phyloP scores from a whole-genome alignment of 139 green algal species.

The Coccomyxa sp. region DNA sequence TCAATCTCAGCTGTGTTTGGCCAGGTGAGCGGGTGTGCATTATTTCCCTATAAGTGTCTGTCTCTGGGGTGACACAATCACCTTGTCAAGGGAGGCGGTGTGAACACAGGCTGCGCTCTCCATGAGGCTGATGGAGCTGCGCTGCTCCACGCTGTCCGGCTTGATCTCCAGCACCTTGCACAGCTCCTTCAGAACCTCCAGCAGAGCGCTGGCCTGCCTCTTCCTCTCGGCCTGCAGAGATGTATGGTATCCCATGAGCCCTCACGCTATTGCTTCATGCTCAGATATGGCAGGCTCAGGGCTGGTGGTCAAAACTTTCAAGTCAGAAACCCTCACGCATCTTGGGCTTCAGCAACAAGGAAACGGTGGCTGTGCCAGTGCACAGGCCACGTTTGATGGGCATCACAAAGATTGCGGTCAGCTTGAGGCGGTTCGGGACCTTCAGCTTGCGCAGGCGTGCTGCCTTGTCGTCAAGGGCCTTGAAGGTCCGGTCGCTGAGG shows the following conservation, averaged over 20 bases:
- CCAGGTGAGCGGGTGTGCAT: too few species aligned
- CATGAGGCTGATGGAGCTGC: constrained; percentile 22
- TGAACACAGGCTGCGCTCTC: constrained; percentile 25
- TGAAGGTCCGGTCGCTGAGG: constrained; percentile 30
- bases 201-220: constrained; percentile 21
- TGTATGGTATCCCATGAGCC: too few species aligned
- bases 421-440: too few species aligned
- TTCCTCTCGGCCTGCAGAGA: constrained; percentile 34
- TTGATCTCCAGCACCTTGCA: constrained; percentile 31
- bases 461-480: constrained; percentile 26
- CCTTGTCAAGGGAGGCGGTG: constrained; percentile 32
- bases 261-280: too few species aligned
- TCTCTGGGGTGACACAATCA: neutral
- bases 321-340: too few species aligned
- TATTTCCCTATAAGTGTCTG: too few species aligned
- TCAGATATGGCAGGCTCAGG: neutral
- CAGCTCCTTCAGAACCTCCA: constrained; percentile 33
- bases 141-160: constrained; percentile 21
- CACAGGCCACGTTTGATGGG: neutral
- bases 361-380: constrained; percentile 20
- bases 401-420: too few species aligned
- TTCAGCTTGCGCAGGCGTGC: constrained; percentile 8
- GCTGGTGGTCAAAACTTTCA: neutral
- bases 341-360: neutral
- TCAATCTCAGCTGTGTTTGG: too few species aligned